Conservation (phyloP, 176 grass and related monocot genomes). For the Zizania latifolia region DNA sequence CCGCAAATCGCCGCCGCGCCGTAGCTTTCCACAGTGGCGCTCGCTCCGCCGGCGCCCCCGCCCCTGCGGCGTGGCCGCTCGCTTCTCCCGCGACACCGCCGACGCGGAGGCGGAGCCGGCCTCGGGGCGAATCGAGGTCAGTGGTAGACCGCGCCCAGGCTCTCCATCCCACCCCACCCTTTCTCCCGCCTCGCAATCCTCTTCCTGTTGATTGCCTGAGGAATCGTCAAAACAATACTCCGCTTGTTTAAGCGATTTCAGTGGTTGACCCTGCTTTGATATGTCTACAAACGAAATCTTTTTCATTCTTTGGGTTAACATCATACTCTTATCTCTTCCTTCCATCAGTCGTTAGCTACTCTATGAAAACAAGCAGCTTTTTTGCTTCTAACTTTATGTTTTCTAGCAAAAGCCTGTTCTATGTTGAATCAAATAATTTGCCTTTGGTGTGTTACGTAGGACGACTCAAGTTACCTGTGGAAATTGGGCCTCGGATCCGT, state of each 20-base stretch:
- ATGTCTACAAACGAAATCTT: too few relatives aligned
- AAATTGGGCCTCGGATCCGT: slow-evolving; percentile 67
- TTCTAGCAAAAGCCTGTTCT: not conserved
- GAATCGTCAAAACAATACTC: too few relatives aligned
- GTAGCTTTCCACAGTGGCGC: not conserved
- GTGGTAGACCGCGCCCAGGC: not conserved
- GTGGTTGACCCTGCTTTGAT: too few relatives aligned
- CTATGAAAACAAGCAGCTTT: too few relatives aligned
- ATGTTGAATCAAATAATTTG: not conserved
- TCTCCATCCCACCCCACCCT: not conserved
- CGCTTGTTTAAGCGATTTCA: too few relatives aligned
- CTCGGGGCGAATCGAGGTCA: not conserved
- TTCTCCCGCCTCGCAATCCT: too few relatives aligned
- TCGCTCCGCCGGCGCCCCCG: not conserved
- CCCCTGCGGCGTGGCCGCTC: not conserved
- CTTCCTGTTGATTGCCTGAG: too few relatives aligned
- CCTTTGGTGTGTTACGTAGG: slow-evolving; percentile 19
- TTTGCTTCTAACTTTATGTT: too few relatives aligned
- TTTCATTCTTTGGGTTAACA: too few relatives aligned
- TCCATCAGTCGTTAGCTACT: too few relatives aligned
- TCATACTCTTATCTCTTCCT: too few relatives aligned
- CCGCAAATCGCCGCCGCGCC: not conserved
- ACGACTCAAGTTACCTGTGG: slow-evolving; percentile 53
- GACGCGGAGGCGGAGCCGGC: not conserved
- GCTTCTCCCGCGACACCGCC: slow-evolving; percentile 1